phyloP scores from a whole-genome alignment of 2,329 filamentous ascomycete species.

The Penicillium sp. region DNA sequence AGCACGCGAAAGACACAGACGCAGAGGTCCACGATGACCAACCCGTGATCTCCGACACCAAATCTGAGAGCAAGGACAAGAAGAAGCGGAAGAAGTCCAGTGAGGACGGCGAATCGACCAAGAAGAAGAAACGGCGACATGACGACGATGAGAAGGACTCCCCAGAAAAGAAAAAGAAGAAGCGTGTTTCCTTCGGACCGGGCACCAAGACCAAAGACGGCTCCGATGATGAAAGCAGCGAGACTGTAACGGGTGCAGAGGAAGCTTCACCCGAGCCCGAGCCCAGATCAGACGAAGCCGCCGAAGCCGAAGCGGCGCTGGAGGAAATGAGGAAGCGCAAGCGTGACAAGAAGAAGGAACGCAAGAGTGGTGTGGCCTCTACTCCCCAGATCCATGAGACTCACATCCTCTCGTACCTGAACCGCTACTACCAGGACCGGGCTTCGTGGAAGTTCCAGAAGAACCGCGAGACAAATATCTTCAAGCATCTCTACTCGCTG shows the following conservation, averaged over 20 bases:
- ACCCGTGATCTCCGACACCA: conserved; percentile 3
- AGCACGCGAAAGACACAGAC: conserved; percentile 43
- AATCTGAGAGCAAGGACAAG: conserved; percentile 20
- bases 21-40: conserved; percentile 17
- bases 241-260: conserved; percentile 5
- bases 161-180: conserved; percentile 34
- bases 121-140: conserved; percentile 21
- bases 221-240: conserved; percentile 4
- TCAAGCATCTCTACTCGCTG: conserved; percentile 74
- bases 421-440: conserved; percentile 65
- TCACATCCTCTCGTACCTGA: conserved; percentile 69
- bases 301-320: conserved; percentile 21
- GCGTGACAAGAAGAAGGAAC: conserved; percentile 26
- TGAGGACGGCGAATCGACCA: conserved; percentile 16
- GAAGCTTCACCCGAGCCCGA: conserved; percentile 19
- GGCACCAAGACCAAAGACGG: conserved; percentile 58
- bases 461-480: conserved; percentile 75
- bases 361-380: conserved; percentile 16
- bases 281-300: conserved; percentile 9
- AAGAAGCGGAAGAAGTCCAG: conserved; percentile 24
- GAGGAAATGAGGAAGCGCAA: conserved; percentile 32
- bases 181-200: conserved; percentile 61
- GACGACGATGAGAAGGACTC: conserved; percentile 9
- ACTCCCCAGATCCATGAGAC: conserved; percentile 26
- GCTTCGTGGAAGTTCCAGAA: conserved; percentile 93